phyloP scores from a whole-genome alignment of 768 basidiomycete genomes.

The Agaricus bisporus region DNA sequence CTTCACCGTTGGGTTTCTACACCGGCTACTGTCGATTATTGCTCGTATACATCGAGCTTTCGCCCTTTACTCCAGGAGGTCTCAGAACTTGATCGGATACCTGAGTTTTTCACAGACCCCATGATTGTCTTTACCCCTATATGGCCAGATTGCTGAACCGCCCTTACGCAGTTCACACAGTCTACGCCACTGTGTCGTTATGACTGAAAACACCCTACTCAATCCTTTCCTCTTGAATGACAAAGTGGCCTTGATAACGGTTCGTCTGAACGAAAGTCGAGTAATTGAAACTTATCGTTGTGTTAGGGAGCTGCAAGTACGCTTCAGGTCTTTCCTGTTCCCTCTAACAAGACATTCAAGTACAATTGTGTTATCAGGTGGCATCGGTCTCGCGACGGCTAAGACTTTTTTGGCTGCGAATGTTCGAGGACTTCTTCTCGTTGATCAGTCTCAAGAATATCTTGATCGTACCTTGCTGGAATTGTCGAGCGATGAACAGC shows the following conservation, averaged over 20 bases:
- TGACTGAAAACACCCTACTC: background rate
- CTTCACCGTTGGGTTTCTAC: no score
- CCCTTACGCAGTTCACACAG: no score
- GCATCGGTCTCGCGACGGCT: conserved; percentile 12
- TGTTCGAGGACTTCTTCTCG: conserved; percentile 8
- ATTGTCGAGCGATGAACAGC: background rate
- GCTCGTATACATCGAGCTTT: no score
- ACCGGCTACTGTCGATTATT: no score
- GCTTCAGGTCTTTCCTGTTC: background rate
- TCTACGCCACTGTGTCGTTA: background rate
- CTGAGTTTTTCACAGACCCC: no score
- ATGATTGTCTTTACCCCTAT: no score
- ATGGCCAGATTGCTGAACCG: no score
- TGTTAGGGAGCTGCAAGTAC: conserved; percentile 7
- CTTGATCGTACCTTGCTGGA: background rate
- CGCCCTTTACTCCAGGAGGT: no score
- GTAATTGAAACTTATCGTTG: background rate
- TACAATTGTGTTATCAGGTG: background rate
- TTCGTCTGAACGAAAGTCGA: background rate
- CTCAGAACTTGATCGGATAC: no score
- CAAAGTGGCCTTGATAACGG: conserved; percentile 6
- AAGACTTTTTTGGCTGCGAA: conserved; percentile 7
- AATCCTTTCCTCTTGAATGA: background rate
- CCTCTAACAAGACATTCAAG: background rate
- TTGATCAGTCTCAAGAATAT: conserved; percentile 7